Base-by-base conservation (phyloP, 306 rosid genomes). In the Acmispon strigosus region DNA sequence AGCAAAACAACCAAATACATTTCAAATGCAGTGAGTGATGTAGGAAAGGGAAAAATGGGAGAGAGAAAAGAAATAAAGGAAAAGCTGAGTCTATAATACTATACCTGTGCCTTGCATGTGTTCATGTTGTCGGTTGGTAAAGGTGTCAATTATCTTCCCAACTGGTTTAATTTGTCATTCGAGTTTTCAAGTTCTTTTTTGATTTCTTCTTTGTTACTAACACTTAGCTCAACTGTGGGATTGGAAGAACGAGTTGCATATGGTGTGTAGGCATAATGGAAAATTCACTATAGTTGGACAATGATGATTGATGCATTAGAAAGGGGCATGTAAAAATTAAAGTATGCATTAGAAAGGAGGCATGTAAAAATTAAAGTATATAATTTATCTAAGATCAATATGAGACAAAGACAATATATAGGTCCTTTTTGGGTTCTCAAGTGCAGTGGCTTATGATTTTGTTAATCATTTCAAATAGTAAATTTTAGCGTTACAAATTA, bases 1-100 rank as follows among this genome's bases (percentile, higher is more conserved):
- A 76, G 95, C 94, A 18, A 88, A 86, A 57, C 92, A 89, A 73
- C 89, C 92, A 9, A 74, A 81, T 32, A 69, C 83, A 57, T 89
- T 87, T 42, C 78, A 86, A 61, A 75, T 82, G 86, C 81, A 81
- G 66, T 88, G 80, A 82, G 57, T 86, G 80, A 78, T 22, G 1
- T 10, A 60, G 16, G 16, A 34, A 61, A 45, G 47, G 6, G 24
- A 2, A 69, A 24, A 27, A 3, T 2, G 32, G 8, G 2, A 45
- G 22, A 11, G 8, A 22, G 8, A 27, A 6, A 13, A 29, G 15
- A 34, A 41, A 66, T 18, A 36, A 67, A 29, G 24, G 43, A 51
- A 65, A 54, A 54, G 69, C 7, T 60, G 48, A 65, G 73, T 56
- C 41, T 64, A 27, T 27, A 27, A 27, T 27, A 27, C 32, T 27